Evolutionary conservation across 2,329 filamentous ascomycete species (phyloP), one percentile per base, ranked within the genome.

Genomic region (Podosphaera fusca): DNA sequence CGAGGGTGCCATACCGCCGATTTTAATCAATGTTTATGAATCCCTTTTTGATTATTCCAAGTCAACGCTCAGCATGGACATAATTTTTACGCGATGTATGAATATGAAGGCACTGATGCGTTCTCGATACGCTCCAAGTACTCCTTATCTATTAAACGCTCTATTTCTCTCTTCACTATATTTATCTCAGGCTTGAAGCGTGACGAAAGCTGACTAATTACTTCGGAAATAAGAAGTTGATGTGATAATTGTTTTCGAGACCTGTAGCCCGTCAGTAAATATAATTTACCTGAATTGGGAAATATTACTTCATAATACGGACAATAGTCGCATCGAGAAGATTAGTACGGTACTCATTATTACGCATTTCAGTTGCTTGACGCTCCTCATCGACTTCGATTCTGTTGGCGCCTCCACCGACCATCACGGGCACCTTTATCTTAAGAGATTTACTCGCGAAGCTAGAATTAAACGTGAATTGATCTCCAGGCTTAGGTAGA

Each of bases 361-460:
- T 87, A 73, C 84, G 85, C 64, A 82, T 78, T 67, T 88, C 82
- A 0, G 85, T 90, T 55, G 79, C 79, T 68, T 79, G 81, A 53
- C 81, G 73, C 69, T 84, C 80, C 2, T 78, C 73, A 61, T 78
- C 73, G 56, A 80, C 87, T 70, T 96, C 90, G 0, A 94, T 85
- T 70, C 87, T 92, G 67, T 87, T 94, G 21, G 82, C 78, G 0
- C 81, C 79, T 55, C 80, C 70, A 10, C 54, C 54, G 55, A 75
- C 85, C 62, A 95, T 84, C 4, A 92, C 84, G 30, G 87, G 87
- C 29, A 92, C 86, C 69, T 94, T 94, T 70, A 95, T 87, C 68
- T 86, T 87, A 65, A 92, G 77, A 55, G 85, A 81, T 66, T 87
- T 88, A 70, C 85, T 89, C 53, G 79, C 75, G 70, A 95, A 96